Conservation (phyloP, 2,329 filamentous ascomycete species). For the Verticillium alfalfae region DNA sequence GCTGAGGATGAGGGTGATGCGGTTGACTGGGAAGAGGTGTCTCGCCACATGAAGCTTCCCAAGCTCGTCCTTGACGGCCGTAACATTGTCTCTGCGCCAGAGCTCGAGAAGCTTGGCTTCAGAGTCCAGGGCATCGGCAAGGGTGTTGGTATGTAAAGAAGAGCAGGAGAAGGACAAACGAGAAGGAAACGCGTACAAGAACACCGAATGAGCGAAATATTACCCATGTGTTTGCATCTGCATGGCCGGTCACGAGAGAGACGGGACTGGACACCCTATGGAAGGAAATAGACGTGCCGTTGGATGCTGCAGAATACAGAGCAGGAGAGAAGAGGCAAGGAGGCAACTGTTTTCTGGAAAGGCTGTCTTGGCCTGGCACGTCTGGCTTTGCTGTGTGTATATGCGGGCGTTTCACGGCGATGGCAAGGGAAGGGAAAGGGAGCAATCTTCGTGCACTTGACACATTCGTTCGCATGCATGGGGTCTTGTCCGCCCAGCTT, state of each 20-base stretch:
- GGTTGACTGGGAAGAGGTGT: slow-evolving; percentile 42
- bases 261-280: neutral
- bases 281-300: neutral
- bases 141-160: slow-evolving; percentile 35
- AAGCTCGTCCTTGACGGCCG: slow-evolving; percentile 13
- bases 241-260: neutral
- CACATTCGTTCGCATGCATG: neutral
- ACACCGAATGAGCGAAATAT: neutral
- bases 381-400: neutral
- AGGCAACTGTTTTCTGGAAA: neutral
- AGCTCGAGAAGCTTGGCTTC: slow-evolving; percentile 26
- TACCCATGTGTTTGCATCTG: neutral
- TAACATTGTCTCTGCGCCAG: slow-evolving; percentile 10
- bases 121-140: slow-evolving; percentile 32
- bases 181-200: neutral
- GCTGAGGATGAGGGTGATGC: slow-evolving; percentile 29
- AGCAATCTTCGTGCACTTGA: neutral
- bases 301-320: neutral
- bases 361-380: neutral
- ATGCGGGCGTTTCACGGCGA: neutral
- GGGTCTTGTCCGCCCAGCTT: neutral
- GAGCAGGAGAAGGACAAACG: neutral
- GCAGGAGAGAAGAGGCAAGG: neutral
- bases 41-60: slow-evolving; percentile 12
- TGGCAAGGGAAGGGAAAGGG: neutral